Conservation (phyloP, 306 rosid species). For the Vigna nakashimae region DNA sequence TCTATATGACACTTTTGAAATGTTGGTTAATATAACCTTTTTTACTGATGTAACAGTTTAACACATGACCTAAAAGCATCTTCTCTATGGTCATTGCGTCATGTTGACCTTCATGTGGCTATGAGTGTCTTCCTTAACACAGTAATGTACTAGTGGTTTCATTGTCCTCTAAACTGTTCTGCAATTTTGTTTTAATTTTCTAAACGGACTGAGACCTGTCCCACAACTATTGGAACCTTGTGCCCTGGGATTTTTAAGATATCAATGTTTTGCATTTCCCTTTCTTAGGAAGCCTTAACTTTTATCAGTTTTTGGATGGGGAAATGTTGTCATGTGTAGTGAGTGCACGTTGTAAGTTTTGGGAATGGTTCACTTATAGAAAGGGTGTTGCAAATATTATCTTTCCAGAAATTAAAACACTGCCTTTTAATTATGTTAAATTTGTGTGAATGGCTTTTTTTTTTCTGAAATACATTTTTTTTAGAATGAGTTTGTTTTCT, state of each 20-base stretch:
- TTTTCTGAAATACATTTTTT: neutral
- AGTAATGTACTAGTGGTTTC: neutral
- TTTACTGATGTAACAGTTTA: neutral
- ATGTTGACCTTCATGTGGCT: neutral
- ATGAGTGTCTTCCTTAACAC: neutral
- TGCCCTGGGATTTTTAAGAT: neutral
- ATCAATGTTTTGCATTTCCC: neutral
- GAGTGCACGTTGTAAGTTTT: neutral
- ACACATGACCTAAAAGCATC: neutral
- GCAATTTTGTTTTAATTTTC: no score
- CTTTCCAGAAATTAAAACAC: constrained; percentile 2
- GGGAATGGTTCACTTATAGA: neutral
- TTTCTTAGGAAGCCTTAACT: neutral
- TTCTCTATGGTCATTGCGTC: constrained; percentile 3
- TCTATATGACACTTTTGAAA: neutral
- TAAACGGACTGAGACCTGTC: neutral
- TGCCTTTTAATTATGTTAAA: neutral
- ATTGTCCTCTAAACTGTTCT: no score
- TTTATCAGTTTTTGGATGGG: neutral
- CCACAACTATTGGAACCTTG: neutral
- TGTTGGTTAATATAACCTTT: neutral
- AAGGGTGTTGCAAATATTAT: constrained; percentile 4
- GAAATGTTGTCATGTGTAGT: neutral
- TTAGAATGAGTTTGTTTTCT: neutral
- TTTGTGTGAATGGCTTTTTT: neutral